These are phyloP conservation scores for Vigna radiata DNA, from an alignment of 306 rosid genomes.

Conservation along the genomic window DNA sequence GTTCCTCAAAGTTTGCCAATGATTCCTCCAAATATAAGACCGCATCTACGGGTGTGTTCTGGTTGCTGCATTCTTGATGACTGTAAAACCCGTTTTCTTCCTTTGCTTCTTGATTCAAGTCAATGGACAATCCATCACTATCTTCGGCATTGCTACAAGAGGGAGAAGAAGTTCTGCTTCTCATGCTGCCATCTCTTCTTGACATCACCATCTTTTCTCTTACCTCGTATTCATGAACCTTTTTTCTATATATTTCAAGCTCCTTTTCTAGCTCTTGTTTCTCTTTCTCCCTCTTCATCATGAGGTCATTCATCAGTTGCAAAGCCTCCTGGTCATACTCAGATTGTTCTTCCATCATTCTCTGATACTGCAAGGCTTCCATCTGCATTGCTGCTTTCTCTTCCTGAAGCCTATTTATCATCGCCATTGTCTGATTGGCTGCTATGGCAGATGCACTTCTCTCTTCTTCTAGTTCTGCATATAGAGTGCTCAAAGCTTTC, in stretches of 20 bases:
- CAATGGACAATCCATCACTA: slow-evolving; percentile 79
- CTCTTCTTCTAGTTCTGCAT: slow-evolving; percentile 95
- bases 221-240: slow-evolving; percentile 75
- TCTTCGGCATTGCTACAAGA: slow-evolving; percentile 87
- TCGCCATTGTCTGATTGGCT: slow-evolving; percentile 96
- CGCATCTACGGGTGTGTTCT: slow-evolving; percentile 81
- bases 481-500: slow-evolving; percentile 71
- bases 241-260: slow-evolving; percentile 72
- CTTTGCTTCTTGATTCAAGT: slow-evolving; percentile 69
- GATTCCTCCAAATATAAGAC: slow-evolving; percentile 81
- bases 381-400: slow-evolving; percentile 98
- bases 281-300: slow-evolving; percentile 90
- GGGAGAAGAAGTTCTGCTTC: slow-evolving; percentile 75
- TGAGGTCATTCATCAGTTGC: slow-evolving; percentile 90
- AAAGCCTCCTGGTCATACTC: slow-evolving; percentile 96
- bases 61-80: slow-evolving; percentile 65
- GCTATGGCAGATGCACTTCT: slow-evolving; percentile 95
- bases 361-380: slow-evolving; percentile 97
- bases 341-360: slow-evolving; percentile 99
- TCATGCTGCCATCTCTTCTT: slow-evolving; percentile 64
- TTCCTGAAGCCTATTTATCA: slow-evolving; percentile 98
- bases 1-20: slow-evolving; percentile 84
- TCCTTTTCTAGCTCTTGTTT: slow-evolving; percentile 87
- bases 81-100: slow-evolving; percentile 63
- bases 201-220: slow-evolving; percentile 66